Evolutionary conservation across 768 basidiomycete species (phyloP), one percentile per base, ranked within the genome.

Genomic region (Boletales sp.): DNA sequence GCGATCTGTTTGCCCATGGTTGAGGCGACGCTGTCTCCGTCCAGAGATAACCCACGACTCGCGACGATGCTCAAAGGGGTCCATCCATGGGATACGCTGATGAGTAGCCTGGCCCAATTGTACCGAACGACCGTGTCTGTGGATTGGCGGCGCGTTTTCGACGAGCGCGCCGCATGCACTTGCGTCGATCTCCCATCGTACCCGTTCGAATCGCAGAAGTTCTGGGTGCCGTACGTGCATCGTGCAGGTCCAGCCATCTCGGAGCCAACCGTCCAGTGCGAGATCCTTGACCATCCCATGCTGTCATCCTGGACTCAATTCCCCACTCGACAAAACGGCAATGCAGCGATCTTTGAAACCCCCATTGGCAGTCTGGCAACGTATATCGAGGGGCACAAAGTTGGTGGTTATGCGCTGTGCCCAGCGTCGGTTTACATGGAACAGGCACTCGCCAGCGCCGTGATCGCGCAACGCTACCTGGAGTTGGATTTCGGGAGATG

Each of bases 381-480:
- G 13, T 74, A 71, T 49, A 81, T 87, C 8, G 52, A 63, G 18
- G 83, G 84, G 0, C 86, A 87, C 50, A 69, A 59, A n/a, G 83
- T 87, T 8, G 77, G 72, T 7, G 79, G 74, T 5, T 48, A 73
- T 31, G 71, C 80, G 0, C 70, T 86, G 5, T 86, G 84, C 54
- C 84, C 86, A 10, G 85, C 82, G 1, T 85, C 83, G 0, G 75
- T 86, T 2, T 85, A 85, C 54, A 60, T 82, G 12, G 83, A 86
- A 54, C 74, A 81, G 37, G 78, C 71, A 0, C 64, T 78, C 32
- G 74, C 78, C 7, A 78, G 75, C 1, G 67, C 79, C 11, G 50
- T 68, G 29, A 68, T 78, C 30, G 58, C 72, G 4, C 60, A 62
- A 21, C 62, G 62, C 11, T 62, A 74, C 17, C 59, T 70, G 27